phyloP scores from a whole-genome alignment of 768 basidiomycete genomes.

The Tephrocybe sp. region DNA sequence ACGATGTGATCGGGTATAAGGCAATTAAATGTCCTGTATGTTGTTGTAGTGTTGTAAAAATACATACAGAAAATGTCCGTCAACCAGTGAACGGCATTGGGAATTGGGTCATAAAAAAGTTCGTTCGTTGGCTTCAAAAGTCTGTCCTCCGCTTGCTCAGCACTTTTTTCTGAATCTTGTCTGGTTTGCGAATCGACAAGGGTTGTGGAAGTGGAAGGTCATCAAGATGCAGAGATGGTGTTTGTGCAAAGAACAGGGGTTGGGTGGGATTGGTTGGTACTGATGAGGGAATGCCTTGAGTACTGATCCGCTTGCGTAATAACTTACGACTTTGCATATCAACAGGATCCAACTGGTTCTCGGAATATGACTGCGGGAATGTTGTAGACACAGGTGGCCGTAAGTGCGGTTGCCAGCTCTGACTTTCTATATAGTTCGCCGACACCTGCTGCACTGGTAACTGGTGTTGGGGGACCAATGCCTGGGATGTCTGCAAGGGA shows the following conservation, averaged over 20 bases:
- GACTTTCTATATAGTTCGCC: conserved; percentile 5
- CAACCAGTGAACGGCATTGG: conserved; percentile 5
- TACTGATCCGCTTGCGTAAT: conserved; percentile 23
- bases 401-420: conserved; percentile 13
- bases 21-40: conserved; percentile 12
- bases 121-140: conserved; percentile 23
- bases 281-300: conserved; percentile 17
- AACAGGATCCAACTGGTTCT: conserved; percentile 15
- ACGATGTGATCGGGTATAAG: conserved; percentile 13
- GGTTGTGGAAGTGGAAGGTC: conserved; percentile 15
- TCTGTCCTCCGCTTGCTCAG: conserved; percentile 43
- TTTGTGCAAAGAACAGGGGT: conserved; percentile 13
- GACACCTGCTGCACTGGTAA: conserved; percentile 8
- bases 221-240: conserved; percentile 8
- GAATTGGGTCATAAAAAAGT: neutral
- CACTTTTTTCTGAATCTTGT: conserved; percentile 33
- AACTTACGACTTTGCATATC: conserved; percentile 25
- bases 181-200: conserved; percentile 16
- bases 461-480: conserved; percentile 14
- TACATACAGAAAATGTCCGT: conserved; percentile 11
- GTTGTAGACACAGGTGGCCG: conserved; percentile 9
- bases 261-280: conserved; percentile 4
- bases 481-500: conserved; percentile 45
- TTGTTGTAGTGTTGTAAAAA: conserved; percentile 3
- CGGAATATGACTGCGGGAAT: conserved; percentile 1